phyloP scores from a whole-genome alignment of 1,139 yeast species.

The Debaryomycetaceae sp. region DNA sequence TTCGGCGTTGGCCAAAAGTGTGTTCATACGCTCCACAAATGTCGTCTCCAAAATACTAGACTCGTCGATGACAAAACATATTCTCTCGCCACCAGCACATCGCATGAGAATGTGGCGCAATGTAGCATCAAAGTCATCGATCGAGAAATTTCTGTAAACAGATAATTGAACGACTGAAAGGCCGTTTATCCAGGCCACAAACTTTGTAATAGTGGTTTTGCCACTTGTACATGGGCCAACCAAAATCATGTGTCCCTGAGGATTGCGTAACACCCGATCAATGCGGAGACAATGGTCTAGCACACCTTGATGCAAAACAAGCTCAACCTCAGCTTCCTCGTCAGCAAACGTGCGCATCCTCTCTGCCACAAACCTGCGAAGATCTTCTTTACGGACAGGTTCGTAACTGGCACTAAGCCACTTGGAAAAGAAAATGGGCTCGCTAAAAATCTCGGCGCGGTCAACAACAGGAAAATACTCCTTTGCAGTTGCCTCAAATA shows the following conservation, averaged over 20 bases:
- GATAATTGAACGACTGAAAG: constrained; percentile 48
- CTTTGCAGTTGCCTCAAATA: constrained; percentile 27
- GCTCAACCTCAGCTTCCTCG: constrained; percentile 53
- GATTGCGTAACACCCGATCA: constrained; percentile 74
- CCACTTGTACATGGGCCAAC: constrained; percentile 87
- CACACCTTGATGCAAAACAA: constrained; percentile 61
- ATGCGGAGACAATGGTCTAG: constrained; percentile 68
- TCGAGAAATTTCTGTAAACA: constrained; percentile 43
- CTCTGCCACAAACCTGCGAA: constrained; percentile 48
- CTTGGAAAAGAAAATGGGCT: constrained; percentile 55
- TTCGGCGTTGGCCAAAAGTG: constrained; percentile 83
- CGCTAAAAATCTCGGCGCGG: constrained; percentile 19
- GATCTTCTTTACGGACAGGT: constrained; percentile 40
- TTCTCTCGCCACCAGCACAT: constrained; percentile 45
- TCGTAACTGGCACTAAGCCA: constrained; percentile 64
- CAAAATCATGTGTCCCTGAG: constrained; percentile 82
- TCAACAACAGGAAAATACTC: constrained; percentile 40
- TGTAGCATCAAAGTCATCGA: constrained; percentile 58
- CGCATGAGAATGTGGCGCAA: constrained; percentile 41
- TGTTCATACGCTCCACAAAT: constrained; percentile 86
- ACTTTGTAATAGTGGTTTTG: constrained; percentile 61
- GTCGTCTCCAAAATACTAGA: constrained; percentile 66
- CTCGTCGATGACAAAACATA: constrained; percentile 75
- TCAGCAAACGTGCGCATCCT: constrained; percentile 66
- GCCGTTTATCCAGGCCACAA: constrained; percentile 92